Base-by-base conservation (phyloP, 2,329 filamentous ascomycete genomes). In the Colletotrichum lentis region DNA sequence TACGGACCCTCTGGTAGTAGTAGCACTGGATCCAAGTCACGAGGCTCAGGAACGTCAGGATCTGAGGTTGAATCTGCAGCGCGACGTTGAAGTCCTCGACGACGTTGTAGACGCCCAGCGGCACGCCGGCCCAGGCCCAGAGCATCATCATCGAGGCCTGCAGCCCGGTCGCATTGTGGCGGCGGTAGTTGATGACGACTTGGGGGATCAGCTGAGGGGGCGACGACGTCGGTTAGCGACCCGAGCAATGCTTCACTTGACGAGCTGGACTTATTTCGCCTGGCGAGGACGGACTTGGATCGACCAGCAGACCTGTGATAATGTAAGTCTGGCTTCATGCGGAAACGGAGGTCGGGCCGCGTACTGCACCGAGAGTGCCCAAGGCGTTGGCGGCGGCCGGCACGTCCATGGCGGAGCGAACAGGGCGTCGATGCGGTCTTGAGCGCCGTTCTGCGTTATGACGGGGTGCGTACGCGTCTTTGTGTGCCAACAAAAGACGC, bases 61-160 rank as follows among this genome's bases (percentile, higher is more conserved):
- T 77, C 72, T 83, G 80, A 11, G 81, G 81, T 62, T 83, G 81
- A 18, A 82, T 76, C 12, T 75, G 77, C 16, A 82, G 70, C 3
- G 81, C 81, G 2, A 82, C 31, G 58, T 81, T 82, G 72, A 82
- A 82, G 12, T 74, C 73, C 61, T 78, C 74, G 27, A 80, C 78
- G 43, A 82, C 80, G 67, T 82, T 83, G 72, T 82, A 83, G 5
- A 81, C 80, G 2, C 90, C 90, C 0, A 92, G 80, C 0, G 89
- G 89, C 0, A 91, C 86, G 0, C 90, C 90, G 1, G 90, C 90
- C 79, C 83, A 86, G 0, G 88, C 87, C 84, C 90, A 92, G 2
- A 91, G 81, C 75, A 92, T 84, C 89, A 92, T 91, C 89, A 92
- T 91, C 0, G 87, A 86, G 0, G 86, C 84, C 57, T 91, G 89